These are phyloP conservation scores for Exophiala aquamarina DNA, from an alignment of 2,329 filamentous ascomycete genomes.

Conservation along the genomic window DNA sequence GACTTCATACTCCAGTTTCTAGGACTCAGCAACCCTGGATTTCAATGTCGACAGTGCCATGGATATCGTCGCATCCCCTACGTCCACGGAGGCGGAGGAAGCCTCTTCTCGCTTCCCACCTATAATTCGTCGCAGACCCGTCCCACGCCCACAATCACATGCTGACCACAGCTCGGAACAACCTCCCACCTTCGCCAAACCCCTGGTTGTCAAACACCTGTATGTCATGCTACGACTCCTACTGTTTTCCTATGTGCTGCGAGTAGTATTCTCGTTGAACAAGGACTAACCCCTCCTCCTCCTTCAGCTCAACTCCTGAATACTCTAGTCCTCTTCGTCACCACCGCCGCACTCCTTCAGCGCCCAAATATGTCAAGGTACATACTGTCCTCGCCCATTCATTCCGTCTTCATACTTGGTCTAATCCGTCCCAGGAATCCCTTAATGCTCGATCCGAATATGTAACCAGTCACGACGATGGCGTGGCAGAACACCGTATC, in stretches of 20 bases:
- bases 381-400: too few species aligned
- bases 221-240: slow-evolving; percentile 31
- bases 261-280: neutral
- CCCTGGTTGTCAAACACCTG: slow-evolving; percentile 47
- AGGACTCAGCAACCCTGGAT: slow-evolving; percentile 68
- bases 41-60: slow-evolving; percentile 26
- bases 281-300: slow-evolving; percentile 4
- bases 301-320: slow-evolving; percentile 54
- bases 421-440: slow-evolving; percentile 65
- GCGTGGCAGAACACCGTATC: slow-evolving; percentile 77
- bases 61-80: slow-evolving; percentile 29
- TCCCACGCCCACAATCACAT: slow-evolving; percentile 40
- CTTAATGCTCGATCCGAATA: slow-evolving; percentile 87
- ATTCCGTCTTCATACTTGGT: too few species aligned
- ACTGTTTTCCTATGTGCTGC: neutral
- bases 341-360: slow-evolving; percentile 61
- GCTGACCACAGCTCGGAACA: slow-evolving; percentile 38
- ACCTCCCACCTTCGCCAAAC: slow-evolving; percentile 15
- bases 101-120: slow-evolving; percentile 8
- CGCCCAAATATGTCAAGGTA: slow-evolving; percentile 63
- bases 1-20: neutral
- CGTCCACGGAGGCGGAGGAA: slow-evolving; percentile 25
- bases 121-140: neutral
- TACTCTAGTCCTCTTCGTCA: slow-evolving; percentile 66
- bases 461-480: slow-evolving; percentile 79